These are phyloP conservation scores for Fusarium sororula DNA, from an alignment of 2,329 filamentous ascomycete genomes.

Conservation along the genomic window DNA sequence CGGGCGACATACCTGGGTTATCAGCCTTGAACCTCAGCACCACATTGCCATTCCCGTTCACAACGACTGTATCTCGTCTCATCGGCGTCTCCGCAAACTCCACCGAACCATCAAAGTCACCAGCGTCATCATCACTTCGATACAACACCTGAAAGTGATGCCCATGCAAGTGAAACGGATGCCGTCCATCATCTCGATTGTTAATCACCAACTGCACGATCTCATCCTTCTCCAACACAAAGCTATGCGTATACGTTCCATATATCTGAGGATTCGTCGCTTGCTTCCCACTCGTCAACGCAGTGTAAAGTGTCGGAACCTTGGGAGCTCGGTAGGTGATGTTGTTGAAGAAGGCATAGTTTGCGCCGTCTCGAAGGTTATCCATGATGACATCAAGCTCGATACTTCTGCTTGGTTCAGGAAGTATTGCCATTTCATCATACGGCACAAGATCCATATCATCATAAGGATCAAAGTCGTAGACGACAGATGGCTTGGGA, in stretches of 20 bases:
- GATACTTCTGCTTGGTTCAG: constrained; percentile 70
- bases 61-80: constrained; percentile 73
- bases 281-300: constrained; percentile 68
- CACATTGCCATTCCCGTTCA: constrained; percentile 72
- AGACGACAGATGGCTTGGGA: constrained; percentile 62
- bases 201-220: constrained; percentile 82
- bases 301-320: constrained; percentile 83
- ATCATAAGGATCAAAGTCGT: constrained; percentile 74
- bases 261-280: constrained; percentile 70
- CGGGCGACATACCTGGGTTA: constrained; percentile 65
- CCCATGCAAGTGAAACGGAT: constrained; percentile 83
- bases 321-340: constrained; percentile 78
- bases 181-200: constrained; percentile 75
- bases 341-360: constrained; percentile 76
- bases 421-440: constrained; percentile 69
- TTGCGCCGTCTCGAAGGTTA: constrained; percentile 68
- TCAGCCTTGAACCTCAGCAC: constrained; percentile 74
- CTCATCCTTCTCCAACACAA: constrained; percentile 73
- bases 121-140: constrained; percentile 66
- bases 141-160: constrained; percentile 76
- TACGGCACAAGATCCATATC: constrained; percentile 76
- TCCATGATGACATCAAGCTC: constrained; percentile 71
- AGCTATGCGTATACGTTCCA: constrained; percentile 70
- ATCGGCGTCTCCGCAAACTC: constrained; percentile 66
- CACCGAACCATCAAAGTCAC: constrained; percentile 60